phyloP scores from a whole-genome alignment of 106 monocot species.

The Dioscorea alata region DNA sequence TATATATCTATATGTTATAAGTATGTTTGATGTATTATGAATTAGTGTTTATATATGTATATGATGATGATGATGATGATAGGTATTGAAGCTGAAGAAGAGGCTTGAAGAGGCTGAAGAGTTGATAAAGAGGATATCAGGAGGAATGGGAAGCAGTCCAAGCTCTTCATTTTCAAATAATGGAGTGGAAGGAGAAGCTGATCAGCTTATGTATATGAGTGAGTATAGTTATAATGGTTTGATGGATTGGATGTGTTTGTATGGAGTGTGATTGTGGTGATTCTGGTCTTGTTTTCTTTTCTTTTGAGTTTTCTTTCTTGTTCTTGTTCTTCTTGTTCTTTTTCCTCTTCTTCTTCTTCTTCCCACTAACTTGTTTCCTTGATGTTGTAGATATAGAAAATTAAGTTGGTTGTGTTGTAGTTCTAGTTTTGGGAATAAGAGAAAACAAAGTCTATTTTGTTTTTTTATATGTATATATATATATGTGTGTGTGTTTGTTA shows the following conservation, averaged over 20 bases:
- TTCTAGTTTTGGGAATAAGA: neutral
- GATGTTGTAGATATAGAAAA: neutral
- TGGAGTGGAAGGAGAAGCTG: slow-evolving; percentile 27
- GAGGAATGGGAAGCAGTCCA: slow-evolving; percentile 16
- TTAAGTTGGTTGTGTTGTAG: neutral
- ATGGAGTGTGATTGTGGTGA: slow-evolving; percentile 25
- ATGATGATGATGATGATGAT: neutral
- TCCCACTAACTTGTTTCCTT: no score
- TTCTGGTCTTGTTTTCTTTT: neutral
- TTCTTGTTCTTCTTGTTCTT: no score
- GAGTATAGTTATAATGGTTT: slow-evolving; percentile 15
- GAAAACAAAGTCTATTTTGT: no score
- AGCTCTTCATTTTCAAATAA: slow-evolving; percentile 47
- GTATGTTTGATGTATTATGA: no score
- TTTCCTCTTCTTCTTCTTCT: no score
- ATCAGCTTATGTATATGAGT: slow-evolving; percentile 22
- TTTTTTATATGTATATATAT: no score
- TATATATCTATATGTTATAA: no score
- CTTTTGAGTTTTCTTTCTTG: no score
- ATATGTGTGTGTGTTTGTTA: no score
- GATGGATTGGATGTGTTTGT: slow-evolving; percentile 36
- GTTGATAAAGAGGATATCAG: slow-evolving; percentile 40
- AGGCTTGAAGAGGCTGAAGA: slow-evolving; percentile 41
- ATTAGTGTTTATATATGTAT: no score
- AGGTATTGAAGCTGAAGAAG: slow-evolving; percentile 50